Evolutionary conservation across 108 stramenopile species (phyloP).

Genomic region (Conticribra guillardii): DNA sequence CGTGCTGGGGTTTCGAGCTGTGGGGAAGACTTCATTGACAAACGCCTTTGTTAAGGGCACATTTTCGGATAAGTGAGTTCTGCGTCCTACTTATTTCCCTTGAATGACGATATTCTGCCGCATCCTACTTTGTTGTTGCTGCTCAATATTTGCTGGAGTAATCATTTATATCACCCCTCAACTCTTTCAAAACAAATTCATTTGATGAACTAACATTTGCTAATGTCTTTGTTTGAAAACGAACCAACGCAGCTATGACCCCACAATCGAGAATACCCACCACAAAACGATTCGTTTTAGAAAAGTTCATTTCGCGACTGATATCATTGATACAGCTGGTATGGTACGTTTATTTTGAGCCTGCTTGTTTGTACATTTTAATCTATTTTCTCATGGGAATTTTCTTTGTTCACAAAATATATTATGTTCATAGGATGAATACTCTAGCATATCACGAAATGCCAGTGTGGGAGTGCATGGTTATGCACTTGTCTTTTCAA

Average conservation of each 20-base stretch:
- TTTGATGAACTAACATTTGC: not conserved
- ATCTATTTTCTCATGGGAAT: not conserved
- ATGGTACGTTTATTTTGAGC: conserved; percentile 56
- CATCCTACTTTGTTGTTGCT: not conserved
- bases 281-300: conserved; percentile 89
- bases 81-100: not conserved
- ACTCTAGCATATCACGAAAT: conserved; percentile 84
- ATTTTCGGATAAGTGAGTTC: conserved; percentile 66
- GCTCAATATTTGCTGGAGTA: not conserved
- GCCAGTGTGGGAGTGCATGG: conserved; percentile 90
- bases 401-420: not conserved
- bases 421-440: conserved; percentile 66
- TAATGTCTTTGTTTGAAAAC: too few species aligned
- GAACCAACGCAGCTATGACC: conserved; percentile 61
- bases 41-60: conserved; percentile 84
- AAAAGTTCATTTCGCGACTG: conserved; percentile 90
- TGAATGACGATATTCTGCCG: not conserved
- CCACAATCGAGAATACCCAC: conserved; percentile 88
- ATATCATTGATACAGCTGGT: conserved; percentile 93
- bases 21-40: conserved; percentile 85
- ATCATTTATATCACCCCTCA: not conserved
- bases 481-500: conserved; percentile 81
- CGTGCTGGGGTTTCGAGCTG: conserved; percentile 86
- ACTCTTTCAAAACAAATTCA: not conserved
- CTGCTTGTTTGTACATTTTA: not conserved